Conservation (phyloP, 108 stramenopile species). For the Conticribra guillardii region DNA sequence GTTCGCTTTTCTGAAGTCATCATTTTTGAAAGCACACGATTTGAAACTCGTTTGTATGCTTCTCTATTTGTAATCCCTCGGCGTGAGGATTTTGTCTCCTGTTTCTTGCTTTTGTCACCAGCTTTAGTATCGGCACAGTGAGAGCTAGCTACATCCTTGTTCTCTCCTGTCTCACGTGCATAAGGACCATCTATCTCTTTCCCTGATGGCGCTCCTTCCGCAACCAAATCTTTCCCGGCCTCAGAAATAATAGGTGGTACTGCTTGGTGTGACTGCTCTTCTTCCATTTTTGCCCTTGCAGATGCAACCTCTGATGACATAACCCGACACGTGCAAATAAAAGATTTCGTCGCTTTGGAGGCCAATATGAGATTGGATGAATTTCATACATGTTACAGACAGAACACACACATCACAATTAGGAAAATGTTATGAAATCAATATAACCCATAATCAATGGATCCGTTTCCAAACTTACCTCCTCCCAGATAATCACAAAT, state of each 20-base stretch:
- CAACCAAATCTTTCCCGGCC: too few relatives aligned
- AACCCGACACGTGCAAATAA: conserved; percentile 29
- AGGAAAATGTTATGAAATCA: too few relatives aligned
- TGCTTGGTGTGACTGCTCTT: neutral
- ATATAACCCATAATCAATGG: too few relatives aligned
- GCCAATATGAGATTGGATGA: neutral
- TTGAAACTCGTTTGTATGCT: conserved; percentile 47
- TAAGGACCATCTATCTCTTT: too few relatives aligned
- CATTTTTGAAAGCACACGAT: conserved; percentile 71
- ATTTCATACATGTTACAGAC: too few relatives aligned
- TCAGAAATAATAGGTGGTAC: neutral
- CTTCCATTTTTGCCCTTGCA: neutral
- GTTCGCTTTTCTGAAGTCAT: conserved; percentile 62
- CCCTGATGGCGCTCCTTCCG: too few relatives aligned
- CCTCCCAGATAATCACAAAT: conserved; percentile 67
- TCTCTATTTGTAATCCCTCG: conserved; percentile 13
- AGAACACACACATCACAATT: too few relatives aligned
- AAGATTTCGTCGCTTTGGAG: conserved; percentile 18
- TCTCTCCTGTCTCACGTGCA: too few relatives aligned
- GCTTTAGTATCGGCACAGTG: too few relatives aligned
- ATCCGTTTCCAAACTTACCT: conserved; percentile 9
- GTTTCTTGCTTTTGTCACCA: too few relatives aligned
- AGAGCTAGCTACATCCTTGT: too few relatives aligned
- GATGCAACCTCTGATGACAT: conserved; percentile 24
- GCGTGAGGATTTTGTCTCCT: conserved; percentile 19